Base-by-base conservation (phyloP, 495 filamentous ascomycete genomes). In the Penicillium malachiteum region DNA sequence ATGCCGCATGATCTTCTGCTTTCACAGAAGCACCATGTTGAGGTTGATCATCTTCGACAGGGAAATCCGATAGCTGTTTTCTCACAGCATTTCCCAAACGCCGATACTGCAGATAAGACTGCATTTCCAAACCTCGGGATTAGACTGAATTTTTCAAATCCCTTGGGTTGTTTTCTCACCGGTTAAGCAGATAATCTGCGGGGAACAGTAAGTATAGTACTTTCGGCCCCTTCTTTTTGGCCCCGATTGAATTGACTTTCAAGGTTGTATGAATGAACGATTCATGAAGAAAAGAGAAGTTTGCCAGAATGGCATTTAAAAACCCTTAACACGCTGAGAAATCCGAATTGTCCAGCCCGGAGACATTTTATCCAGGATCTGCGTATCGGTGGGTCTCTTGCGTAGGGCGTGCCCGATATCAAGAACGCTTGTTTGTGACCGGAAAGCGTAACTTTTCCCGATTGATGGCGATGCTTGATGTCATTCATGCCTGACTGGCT, bases 101-200 rank as follows among this genome's bases (percentile, higher is more conserved):
- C 21, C 71, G 70, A 57, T 75, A 77, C 53, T 78, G 74, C 40
- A 66, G 44, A 55, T 72, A 60, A 1, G 71, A 71, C 54, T 74
- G 71, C 71, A 72, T 73, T 55, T 51, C 53, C 16, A 41, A 13
- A 52, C 12, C 34, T 54, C 50, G 18, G 16, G 54, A 55, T 57
- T 57, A 59, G 56, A 59, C 47, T 48, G 57, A 41, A 52, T 16
- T 48, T 48, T 54, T 21, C 10, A 17, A n/a, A 8, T 13, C 31
- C n/a, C n/a, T 13, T 18, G 30, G 33, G 48, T 54, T 59, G 44
- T 54, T 14, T 50, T 63, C 52, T 63, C 56, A 55, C 59, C 55
- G 51, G 43, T 52, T 35, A 45, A 7, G 37, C 26, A 34, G 45
- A 8, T 21, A 38, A 47, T 44, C 12, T 37, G 31, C 40, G 12